phyloP scores from a whole-genome alignment of 176 grass and related monocot species.

The Juncus inflexus region DNA sequence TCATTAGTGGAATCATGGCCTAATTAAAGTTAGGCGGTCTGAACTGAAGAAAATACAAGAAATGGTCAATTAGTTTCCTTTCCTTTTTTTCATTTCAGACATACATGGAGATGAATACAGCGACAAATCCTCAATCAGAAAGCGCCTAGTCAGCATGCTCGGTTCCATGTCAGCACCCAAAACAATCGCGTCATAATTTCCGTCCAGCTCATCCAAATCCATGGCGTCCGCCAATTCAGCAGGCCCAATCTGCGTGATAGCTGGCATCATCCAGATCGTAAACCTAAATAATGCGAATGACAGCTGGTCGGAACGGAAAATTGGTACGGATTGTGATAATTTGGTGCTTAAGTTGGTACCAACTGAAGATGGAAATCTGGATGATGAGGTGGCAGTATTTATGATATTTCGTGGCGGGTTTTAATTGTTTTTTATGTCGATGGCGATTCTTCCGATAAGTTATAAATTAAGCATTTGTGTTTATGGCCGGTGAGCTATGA shows the following conservation, averaged over 20 bases:
- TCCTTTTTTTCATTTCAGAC: slow-evolving; percentile 24
- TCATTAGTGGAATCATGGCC: too few relatives aligned
- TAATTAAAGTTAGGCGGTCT: too few relatives aligned
- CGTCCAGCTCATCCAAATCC: slow-evolving; percentile 39
- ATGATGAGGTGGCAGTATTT: slow-evolving; percentile 28
- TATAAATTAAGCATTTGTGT: slow-evolving; percentile 69
- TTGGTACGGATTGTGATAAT: slow-evolving; percentile 26
- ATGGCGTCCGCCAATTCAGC: slow-evolving; percentile 29
- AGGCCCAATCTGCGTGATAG: slow-evolving; percentile 47
- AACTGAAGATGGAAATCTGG: slow-evolving; percentile 14
- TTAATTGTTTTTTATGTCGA: slow-evolving; percentile 60
- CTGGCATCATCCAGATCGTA: slow-evolving; percentile 53
- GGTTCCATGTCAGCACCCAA: slow-evolving; percentile 55
- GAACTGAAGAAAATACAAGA: too few relatives aligned
- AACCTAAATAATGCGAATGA: background rate
- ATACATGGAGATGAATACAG: slow-evolving; percentile 29
- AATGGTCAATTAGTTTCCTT: background rate
- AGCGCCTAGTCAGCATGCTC: slow-evolving; percentile 54
- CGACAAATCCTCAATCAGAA: slow-evolving; percentile 46
- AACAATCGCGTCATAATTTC: slow-evolving; percentile 58
- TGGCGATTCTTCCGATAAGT: slow-evolving; percentile 63
- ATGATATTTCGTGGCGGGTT: slow-evolving; percentile 49
- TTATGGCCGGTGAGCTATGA: slow-evolving; percentile 46
- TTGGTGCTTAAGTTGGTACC: slow-evolving; percentile 31
- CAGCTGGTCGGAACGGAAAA: slow-evolving; percentile 35